phyloP scores from a whole-genome alignment of 768 basidiomycete species.

The Psilocybe azurescens region DNA sequence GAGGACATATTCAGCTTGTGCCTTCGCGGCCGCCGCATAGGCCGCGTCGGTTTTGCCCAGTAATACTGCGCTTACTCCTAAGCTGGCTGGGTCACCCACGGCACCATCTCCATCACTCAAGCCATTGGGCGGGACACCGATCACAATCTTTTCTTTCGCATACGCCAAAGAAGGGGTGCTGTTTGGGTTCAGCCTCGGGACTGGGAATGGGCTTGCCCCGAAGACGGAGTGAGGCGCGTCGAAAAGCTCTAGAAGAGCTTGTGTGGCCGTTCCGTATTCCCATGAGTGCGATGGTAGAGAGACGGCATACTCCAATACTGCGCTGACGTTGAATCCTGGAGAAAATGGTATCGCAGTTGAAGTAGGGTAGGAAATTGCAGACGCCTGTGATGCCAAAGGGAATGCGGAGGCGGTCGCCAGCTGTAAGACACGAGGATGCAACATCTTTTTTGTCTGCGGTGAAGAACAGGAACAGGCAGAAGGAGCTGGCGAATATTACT shows the following conservation, averaged over 20 bases:
- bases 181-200: constrained; percentile 27
- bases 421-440: constrained; percentile 4
- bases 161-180: constrained; percentile 40
- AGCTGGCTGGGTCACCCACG: constrained; percentile 51
- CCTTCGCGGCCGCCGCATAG: constrained; percentile 36
- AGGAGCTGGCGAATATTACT: neutral
- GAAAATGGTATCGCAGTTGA: constrained; percentile 32
- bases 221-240: constrained; percentile 47
- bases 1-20: constrained; percentile 39
- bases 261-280: constrained; percentile 49
- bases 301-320: constrained; percentile 37
- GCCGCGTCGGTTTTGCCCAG: constrained; percentile 42
- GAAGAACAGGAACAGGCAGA: neutral
- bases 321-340: constrained; percentile 46
- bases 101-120: constrained; percentile 45
- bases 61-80: constrained; percentile 50
- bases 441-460: neutral
- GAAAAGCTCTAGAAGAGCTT: constrained; percentile 50
- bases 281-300: constrained; percentile 49
- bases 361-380: neutral
- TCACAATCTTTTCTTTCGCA: constrained; percentile 39
- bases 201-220: constrained; percentile 40
- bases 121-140: constrained; percentile 39
- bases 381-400: constrained; percentile 6
- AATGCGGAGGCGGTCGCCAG: constrained; percentile 4